Conservation (phyloP, 192 early-diverging fungal genomes). For the Gamsiella multidivaricata region DNA sequence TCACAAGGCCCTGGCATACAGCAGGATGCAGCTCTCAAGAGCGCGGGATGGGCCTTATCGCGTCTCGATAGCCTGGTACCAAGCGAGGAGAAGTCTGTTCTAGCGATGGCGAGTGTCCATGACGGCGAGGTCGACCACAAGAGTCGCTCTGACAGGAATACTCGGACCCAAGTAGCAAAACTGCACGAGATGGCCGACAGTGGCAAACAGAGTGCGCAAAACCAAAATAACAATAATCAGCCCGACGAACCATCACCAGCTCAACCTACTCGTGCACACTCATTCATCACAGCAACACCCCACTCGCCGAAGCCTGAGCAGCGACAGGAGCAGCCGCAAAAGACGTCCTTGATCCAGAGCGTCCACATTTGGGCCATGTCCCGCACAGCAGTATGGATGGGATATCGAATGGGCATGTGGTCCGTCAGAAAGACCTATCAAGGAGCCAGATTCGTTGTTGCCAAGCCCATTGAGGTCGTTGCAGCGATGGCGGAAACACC, state of each 20-base stretch:
- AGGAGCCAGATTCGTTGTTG: background rate
- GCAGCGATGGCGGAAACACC: constrained; percentile 17
- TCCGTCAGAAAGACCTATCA: background rate
- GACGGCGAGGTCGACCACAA: no score
- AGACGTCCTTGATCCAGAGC: background rate
- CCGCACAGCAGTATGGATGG: background rate
- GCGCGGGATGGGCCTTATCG: no score
- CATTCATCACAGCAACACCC: no score
- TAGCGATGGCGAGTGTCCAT: no score
- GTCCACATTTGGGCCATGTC: background rate
- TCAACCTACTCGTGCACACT: background rate
- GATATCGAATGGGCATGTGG: constrained; percentile 2
- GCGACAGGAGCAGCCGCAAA: background rate
- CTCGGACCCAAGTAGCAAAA: no score
- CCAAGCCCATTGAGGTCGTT: constrained; percentile 1
- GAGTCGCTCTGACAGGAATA: no score
- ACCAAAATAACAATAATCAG: background rate
- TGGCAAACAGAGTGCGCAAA: no score
- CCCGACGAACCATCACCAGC: background rate
- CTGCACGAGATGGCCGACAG: no score
- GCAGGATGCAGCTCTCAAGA: no score
- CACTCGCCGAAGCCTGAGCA: no score
- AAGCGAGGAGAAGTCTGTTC: no score
- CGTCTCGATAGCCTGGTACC: no score
- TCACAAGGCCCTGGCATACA: background rate